Conservation (phyloP, 2,329 filamentous ascomycete species). For the Fusarium devonianum region DNA sequence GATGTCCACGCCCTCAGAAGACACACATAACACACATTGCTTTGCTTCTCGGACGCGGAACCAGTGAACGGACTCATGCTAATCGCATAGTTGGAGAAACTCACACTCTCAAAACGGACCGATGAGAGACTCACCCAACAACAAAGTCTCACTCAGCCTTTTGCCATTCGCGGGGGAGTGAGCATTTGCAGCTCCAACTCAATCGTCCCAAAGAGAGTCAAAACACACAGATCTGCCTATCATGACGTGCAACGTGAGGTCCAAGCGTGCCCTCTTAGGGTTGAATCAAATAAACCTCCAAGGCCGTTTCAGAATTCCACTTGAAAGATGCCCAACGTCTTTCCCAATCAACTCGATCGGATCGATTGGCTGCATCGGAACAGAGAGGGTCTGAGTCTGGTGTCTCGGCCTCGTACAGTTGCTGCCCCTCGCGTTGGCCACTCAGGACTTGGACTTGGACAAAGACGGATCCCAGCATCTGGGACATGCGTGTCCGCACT, state of each 20-base stretch:
- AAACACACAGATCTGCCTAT: neutral
- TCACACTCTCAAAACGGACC: neutral
- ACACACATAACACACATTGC: constrained; percentile 1
- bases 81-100: neutral
- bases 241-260: neutral
- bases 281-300: constrained; percentile 19
- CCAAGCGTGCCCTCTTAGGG: constrained; percentile 1
- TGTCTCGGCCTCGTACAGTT: constrained; percentile 29
- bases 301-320: constrained; percentile 23
- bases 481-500: constrained; percentile 17
- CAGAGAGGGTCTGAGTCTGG: constrained; percentile 15
- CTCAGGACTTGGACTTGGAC: too few relatives aligned
- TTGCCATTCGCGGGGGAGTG: too few relatives aligned
- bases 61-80: neutral
- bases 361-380: constrained; percentile 10
- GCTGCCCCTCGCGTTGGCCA: constrained; percentile 18
- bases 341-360: constrained; percentile 16
- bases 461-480: constrained; percentile 4
- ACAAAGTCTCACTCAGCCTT: neutral
- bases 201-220: too few relatives aligned
- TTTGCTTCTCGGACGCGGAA: constrained; percentile 10
- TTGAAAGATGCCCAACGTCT: constrained; percentile 21
- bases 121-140: constrained; percentile 16
- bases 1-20: neutral
- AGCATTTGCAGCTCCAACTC: too few relatives aligned